Percentiles rank a stretch among this genome's conserved stretches.
phyloP scores from a whole-genome alignment of 192 early-diverging fungal species.

The Backusella liffmaniae region DNA sequence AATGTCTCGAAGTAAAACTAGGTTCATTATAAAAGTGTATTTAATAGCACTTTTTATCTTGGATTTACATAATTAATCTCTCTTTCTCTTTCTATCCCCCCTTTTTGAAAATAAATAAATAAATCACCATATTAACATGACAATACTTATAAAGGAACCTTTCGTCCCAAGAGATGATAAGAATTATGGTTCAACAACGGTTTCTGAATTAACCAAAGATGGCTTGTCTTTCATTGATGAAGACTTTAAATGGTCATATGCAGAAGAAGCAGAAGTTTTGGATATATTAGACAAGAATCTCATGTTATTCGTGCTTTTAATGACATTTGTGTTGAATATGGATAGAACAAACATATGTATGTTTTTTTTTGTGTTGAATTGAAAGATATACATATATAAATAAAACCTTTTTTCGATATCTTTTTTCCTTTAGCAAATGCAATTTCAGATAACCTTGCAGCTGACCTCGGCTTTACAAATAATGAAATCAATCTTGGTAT shows the following conservation, averaged over 20 bases:
- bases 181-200: neutral
- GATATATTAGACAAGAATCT: conserved; percentile 42
- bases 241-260: conserved; percentile 45
- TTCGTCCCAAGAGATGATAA: neutral
- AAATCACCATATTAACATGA: neutral
- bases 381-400: neutral
- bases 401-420: neutral
- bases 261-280: conserved; percentile 42
- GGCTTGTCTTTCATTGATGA: neutral
- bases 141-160: neutral
- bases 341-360: conserved; percentile 37
- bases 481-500: conserved; percentile 41
- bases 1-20: neutral
- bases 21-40: neutral
- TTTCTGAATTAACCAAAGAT: neutral
- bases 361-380: neutral
- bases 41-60: neutral
- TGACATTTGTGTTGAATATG: conserved; percentile 35
- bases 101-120: no score
- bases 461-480: conserved; percentile 43
- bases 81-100: neutral
- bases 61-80: neutral
- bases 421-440: conserved; percentile 33
- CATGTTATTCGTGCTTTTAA: conserved; percentile 55
- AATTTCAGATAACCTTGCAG: conserved; percentile 44